Evolutionary conservation across 768 basidiomycete genomes (phyloP), one percentile per base, ranked within the genome.

Genomic region (Peribolospora baueri): DNA sequence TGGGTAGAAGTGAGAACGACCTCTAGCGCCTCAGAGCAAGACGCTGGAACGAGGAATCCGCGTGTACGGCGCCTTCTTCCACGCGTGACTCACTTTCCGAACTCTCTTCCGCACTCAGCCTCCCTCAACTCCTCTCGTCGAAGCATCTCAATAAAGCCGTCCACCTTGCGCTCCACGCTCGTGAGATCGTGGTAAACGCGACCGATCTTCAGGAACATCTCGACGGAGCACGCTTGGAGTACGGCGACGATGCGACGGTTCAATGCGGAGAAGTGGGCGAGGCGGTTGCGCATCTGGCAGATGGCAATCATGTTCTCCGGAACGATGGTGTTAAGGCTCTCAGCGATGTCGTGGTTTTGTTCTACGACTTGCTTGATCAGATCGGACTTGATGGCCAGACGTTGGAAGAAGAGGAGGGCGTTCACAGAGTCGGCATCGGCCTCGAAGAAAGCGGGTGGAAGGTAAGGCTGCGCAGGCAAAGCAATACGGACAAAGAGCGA

Each of bases 331-430:
- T 81, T 83, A 36, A 97, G 76, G 3, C 84, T 78, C 45, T 86
- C 84, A 5, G 88, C 85, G 40, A 98, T 69, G 42, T 76, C 76
- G 63, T 95, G 83, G 11, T 77, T 76, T 59, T 85, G 80, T 1
- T 81, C 84, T 42, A 90, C 79, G 54, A 85, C 75, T 9, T 69
- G 74, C 62, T 81, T 84, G 67, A 97, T 79, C 47, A 93, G 73
- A 60, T 93, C 84, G 40, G 84, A 73, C 68, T 98, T 98, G 65
- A 74, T 72, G 0, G 80, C 81, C 61, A 97, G 67, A 7, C 93
- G 79, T 59, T 81, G 80, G 78, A 97, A 93, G 74, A 93, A 84
- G 57, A 97, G 71, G 61, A 91, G 84, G 60, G 84, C 83, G 59
- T 75, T 80, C 3, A 87, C 84, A 0, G 91, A 82, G 60, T 87